Conservation (phyloP, 2,329 filamentous ascomycete species). For the Fusarium sp. region DNA sequence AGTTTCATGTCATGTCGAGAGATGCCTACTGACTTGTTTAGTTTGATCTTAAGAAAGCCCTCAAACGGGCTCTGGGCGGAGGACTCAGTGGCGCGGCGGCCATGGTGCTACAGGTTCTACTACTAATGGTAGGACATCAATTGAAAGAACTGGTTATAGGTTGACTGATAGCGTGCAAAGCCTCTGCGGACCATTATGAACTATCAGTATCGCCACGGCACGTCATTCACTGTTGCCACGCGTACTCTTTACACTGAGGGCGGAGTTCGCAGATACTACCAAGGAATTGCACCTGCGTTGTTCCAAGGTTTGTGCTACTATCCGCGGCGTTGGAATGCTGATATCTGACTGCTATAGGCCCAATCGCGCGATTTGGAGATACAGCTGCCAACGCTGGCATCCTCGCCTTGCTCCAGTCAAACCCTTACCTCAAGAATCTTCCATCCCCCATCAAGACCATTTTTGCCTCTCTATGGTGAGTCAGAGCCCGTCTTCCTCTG, state of each 20-base stretch:
- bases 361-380: constrained; percentile 57
- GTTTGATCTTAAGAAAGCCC: constrained; percentile 57
- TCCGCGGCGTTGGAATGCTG: rapidly evolving
- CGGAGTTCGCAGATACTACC: constrained; percentile 55
- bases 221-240: constrained; percentile 51
- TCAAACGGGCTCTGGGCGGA: constrained; percentile 56
- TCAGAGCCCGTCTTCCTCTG: no score
- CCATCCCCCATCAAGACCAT: constrained; percentile 56
- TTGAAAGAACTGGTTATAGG: no score
- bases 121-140: constrained; percentile 61
- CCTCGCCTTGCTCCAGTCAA: constrained; percentile 57
- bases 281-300: constrained; percentile 56
- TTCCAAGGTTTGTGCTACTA: constrained; percentile 49
- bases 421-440: constrained; percentile 54
- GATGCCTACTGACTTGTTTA: constrained; percentile 7
- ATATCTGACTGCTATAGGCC: constrained; percentile 43
- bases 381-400: constrained; percentile 61
- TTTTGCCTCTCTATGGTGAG: constrained; percentile 55
- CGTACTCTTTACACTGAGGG: constrained; percentile 54
- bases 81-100: constrained; percentile 58
- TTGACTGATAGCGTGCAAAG: constrained; percentile 35
- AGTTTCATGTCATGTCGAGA: rapidly evolving
- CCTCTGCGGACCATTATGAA: constrained; percentile 61
- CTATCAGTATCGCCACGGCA: constrained; percentile 59
- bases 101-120: constrained; percentile 58